Base-by-base conservation (phyloP, 2,329 filamentous ascomycete genomes). In the Cordyceps javanica region DNA sequence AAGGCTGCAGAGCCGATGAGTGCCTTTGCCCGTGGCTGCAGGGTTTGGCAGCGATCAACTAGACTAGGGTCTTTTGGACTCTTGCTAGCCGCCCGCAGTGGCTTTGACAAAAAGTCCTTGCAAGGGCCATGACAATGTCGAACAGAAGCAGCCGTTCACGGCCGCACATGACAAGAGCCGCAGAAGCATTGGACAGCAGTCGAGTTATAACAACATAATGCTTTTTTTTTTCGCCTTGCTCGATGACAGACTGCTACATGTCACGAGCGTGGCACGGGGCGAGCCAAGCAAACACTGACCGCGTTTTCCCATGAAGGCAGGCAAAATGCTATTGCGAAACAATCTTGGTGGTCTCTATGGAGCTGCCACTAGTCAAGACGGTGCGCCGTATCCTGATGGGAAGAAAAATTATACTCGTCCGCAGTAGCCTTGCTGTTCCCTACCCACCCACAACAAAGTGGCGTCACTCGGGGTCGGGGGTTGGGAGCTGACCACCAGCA, bases 381-480 rank as follows among this genome's bases (percentile, higher is more conserved):
- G 30, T 11, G 48, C 48, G 23, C 34, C 19, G 42, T 46, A 41
- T 8, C 19, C 1, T 38, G n/a, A n/a, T 50, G 28, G n/a, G 26
- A 34, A 19, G 26, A 32, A 34, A 26, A 54, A 45, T 19, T 38
- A 55, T 46, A 46, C 28, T 45, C 39, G 41, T 19, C 30, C 30
- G 30, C 42, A 46, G 52, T 34, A 56, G 53, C 53, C 53, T 56
- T 49, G 53, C 53, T 41, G 44, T 14, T 36, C 13, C 41, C 21
- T 41, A 34, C 30, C 44, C 53, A 49, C 42, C 52, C 52, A 55
- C 52, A 36, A 55, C 32, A 58, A 58, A 58, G 55, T 58, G 55
- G 55, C 55, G 55, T 51, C 55, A 45, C 32, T 58, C 23, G 28
- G n/a, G 46, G 53, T 52, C 38, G 39, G 57, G 42, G 46, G 57